phyloP scores from a whole-genome alignment of 2,329 filamentous ascomycete genomes.

The Xylaria sp. region DNA sequence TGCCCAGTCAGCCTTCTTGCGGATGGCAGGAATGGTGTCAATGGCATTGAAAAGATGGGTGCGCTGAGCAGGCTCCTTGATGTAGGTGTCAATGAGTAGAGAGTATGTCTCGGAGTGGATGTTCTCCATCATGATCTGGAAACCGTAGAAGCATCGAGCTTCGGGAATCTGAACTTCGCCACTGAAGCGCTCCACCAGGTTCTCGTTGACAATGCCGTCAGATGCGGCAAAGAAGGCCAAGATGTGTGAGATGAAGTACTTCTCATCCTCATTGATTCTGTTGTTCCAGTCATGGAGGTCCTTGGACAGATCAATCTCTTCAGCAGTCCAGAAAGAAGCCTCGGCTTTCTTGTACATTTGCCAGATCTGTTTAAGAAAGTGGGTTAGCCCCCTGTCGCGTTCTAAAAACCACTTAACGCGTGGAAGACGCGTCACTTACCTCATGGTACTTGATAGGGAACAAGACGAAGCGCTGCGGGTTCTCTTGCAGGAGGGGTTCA shows the following conservation, averaged over 20 bases:
- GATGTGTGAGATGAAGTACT: constrained; percentile 98
- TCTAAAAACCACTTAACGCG: constrained; percentile 73
- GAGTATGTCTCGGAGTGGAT: constrained; percentile 99
- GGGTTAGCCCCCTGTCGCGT: constrained; percentile 54
- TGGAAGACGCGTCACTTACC: constrained; percentile 74
- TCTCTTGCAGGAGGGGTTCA: constrained; percentile 94
- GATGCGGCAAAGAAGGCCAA: constrained; percentile 99
- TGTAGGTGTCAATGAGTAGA: constrained; percentile 98
- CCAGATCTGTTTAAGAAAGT: constrained; percentile 78
- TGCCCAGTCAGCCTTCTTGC: constrained; percentile 99
- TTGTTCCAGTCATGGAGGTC: constrained; percentile 99
- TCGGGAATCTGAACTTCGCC: constrained; percentile 96
- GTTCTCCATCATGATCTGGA: constrained; percentile 99
- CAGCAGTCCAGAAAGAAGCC: constrained; percentile 99
- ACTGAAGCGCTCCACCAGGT: constrained; percentile 97
- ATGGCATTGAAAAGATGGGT: constrained; percentile 98
- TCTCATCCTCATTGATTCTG: constrained; percentile 94
- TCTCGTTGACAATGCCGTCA: constrained; percentile 99
- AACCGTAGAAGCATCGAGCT: constrained; percentile 99
- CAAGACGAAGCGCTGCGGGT: constrained; percentile 94
- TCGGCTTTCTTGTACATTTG: constrained; percentile 99
- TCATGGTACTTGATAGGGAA: constrained; percentile 99
- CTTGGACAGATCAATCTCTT: constrained; percentile 99
- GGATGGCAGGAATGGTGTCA: constrained; percentile 98
- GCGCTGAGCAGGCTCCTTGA: constrained; percentile 95